Conservation (phyloP, 352 stramenopile species). For the Phytophthora pluvialis region DNA sequence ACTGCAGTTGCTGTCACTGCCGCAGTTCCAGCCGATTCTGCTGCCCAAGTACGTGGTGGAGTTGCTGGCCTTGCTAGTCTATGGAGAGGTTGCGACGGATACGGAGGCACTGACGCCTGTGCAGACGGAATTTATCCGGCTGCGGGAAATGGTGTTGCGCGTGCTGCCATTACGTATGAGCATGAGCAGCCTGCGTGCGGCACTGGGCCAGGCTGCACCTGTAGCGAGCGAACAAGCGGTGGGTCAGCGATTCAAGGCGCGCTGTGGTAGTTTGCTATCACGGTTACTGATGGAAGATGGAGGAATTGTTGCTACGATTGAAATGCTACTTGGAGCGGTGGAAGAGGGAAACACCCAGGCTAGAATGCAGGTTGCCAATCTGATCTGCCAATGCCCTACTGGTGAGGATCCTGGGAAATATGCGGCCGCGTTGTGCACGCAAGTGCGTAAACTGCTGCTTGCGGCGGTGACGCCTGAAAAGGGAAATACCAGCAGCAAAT, state of each 20-base stretch:
- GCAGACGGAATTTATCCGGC: conserved; percentile 44
- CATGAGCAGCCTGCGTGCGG: conserved; percentile 78
- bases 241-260: conserved; percentile 61
- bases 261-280: conserved; percentile 65
- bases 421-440: conserved; percentile 47
- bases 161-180: conserved; percentile 68
- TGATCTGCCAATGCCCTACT: conserved; percentile 77
- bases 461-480: conserved; percentile 43
- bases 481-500: conserved; percentile 64
- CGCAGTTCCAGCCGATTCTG: conserved; percentile 80
- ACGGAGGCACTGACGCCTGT: conserved; percentile 13
- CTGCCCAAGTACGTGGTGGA: conserved; percentile 84
- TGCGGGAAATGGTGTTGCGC: conserved; percentile 51
- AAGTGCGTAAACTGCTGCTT: conserved; percentile 64
- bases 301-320: conserved; percentile 81
- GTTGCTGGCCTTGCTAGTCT: conserved; percentile 73
- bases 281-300: conserved; percentile 70
- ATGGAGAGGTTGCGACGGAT: conserved; percentile 42
- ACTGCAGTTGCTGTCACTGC: conserved; percentile 66
- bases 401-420: conserved; percentile 53
- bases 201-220: conserved; percentile 53
- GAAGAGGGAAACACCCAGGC: conserved; percentile 89
- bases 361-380: conserved; percentile 76
- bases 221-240: conserved; percentile 18
- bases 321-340: conserved; percentile 78